Evolutionary conservation across 2,329 filamentous ascomycete genomes (phyloP), one percentile per base, ranked within the genome.

Genomic region (Claviceps sp.): DNA sequence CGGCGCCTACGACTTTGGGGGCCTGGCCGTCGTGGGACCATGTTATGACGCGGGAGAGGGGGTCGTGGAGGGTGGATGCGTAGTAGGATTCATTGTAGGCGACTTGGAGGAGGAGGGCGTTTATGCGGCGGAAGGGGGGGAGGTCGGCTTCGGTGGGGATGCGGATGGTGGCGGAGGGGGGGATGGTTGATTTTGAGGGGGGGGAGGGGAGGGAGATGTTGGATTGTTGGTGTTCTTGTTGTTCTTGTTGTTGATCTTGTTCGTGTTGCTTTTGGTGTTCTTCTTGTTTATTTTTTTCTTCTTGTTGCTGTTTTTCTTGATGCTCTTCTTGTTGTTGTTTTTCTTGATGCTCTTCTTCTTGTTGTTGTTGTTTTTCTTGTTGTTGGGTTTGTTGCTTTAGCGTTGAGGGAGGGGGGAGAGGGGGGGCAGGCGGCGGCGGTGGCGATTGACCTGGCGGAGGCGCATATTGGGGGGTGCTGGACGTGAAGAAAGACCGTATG

Each of bases 41-140:
- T 50, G 78, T 72, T 55, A 84, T 75, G 50, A 79, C 72, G 55
- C 80, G 79, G 53, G 77, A 82, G 70, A 79, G 78, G 59, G 73
- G 75, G 40, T 70, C 72, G 14, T 72, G 65, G 18, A 70, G 60
- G 11, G 75, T 72, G 55, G 79, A 70, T 53, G 76, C 66, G 71
- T 84, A 85, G 68, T 85, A 85, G 47, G 72, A 71, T 62, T 84
- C 81, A 3, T 78, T 74, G 63, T 85, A 85, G 63, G 71, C 69
- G 54, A 85, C 77, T 48, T 77, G 79, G 1, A 85, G 77, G 50
- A 85, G 74, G 49, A 85, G 74, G 45, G 77, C 69, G 65, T 83
- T 84, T 65, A 85, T 82, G 59, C 81, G 77, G 41, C 78, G 78
- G 5, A 85, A 71, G 45, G 78, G 72, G 52, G 76, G 68, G 52